These are phyloP conservation scores for Lentinula sp. DNA, from an alignment of 768 basidiomycete species.

Conservation along the genomic window DNA sequence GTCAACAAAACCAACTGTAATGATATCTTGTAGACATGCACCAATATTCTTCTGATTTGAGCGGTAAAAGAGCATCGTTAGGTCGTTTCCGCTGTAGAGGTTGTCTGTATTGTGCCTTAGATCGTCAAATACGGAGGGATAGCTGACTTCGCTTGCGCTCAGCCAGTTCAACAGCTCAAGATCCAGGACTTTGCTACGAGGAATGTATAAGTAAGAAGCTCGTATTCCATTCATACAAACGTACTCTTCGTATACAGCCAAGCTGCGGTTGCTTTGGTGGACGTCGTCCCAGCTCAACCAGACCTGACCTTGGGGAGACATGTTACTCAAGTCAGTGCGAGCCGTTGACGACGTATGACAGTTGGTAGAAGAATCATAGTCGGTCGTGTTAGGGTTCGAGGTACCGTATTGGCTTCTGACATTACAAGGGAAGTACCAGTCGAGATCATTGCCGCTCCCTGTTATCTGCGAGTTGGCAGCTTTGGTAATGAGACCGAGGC, in stretches of 20 bases:
- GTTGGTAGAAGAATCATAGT: slow-evolving; percentile 54
- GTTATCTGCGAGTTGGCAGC: slow-evolving; percentile 67
- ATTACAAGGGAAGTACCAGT: slow-evolving; percentile 99
- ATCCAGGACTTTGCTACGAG: slow-evolving; percentile 76
- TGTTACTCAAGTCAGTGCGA: slow-evolving; percentile 40
- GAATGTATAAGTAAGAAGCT: slow-evolving; percentile 6
- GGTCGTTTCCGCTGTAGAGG: slow-evolving; percentile 75
- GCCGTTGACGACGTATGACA: slow-evolving; percentile 68
- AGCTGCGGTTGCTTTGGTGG: slow-evolving; percentile 56
- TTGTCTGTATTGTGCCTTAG: slow-evolving; percentile 58
- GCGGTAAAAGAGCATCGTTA: slow-evolving; percentile 82
- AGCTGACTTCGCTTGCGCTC: slow-evolving; percentile 69
- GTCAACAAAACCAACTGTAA: slow-evolving; percentile 91
- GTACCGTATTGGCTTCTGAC: slow-evolving; percentile 69
- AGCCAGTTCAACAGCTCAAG: slow-evolving; percentile 84
- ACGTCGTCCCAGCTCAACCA: slow-evolving; percentile 94
- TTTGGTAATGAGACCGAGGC: slow-evolving; percentile 69
- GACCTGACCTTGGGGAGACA: slow-evolving; percentile 71
- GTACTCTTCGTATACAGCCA: slow-evolving; percentile 93
- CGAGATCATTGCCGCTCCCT: slow-evolving; percentile 50
- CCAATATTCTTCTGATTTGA: slow-evolving; percentile 61
- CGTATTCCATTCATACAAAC: slow-evolving; percentile 22
- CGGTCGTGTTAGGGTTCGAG: slow-evolving; percentile 57
- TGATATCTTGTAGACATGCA: slow-evolving; percentile 79
- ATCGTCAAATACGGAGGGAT: slow-evolving; percentile 77